Evolutionary conservation across 306 rosid species (phyloP), one percentile per base, ranked within the genome.

Genomic region (Castanea mollissima): DNA sequence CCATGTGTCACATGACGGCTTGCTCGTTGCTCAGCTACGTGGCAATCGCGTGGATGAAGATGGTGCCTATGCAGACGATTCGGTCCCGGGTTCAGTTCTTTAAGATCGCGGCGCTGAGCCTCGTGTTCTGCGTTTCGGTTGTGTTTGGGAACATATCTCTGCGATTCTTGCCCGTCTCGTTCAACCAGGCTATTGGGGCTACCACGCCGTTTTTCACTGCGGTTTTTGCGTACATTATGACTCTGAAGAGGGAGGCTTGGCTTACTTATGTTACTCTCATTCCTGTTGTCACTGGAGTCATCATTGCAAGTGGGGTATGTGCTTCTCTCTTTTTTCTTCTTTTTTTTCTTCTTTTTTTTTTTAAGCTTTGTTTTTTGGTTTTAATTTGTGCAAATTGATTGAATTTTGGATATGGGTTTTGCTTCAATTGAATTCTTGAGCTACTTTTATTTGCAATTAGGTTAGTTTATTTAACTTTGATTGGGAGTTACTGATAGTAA

Each of bases 1-100:
- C 99, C 89, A 96, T 96, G 99, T 96, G 99, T 72, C 99, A 96
- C 76, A 96, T 96, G 99, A 96, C 97, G 0, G 99, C 99, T 2
- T 96, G 99, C 49, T 96, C 99, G 2, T 27, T 96, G 52, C 85
- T 96, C 82, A 96, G 99, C 83, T 96, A 96, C 78, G 71, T 96
- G 6, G 99, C 99, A 4, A 96, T 96, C 69, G 99, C 99, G 7
- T 96, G 98, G 98, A 55, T 96, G 84, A 93, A 93, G 91, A 52
- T 93, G 86, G 99, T 96, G 10, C 99, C 99, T 4, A 89, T 96
- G 93, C 99, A 96, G 81, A 90, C 94, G 3, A 82, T 96, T 54
- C 93, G 99, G 49, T 96, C 99, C 7, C 81, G 96, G 34, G 88
- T 96, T 34, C 99, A 96, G 76, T 91, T 96, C 78, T 5, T 96